A percentile compares a stretch with the other conserved stretches of the same genome.
Evolutionary conservation across 768 basidiomycete species (phyloP).

Genomic region (Daedalea quercina): DNA sequence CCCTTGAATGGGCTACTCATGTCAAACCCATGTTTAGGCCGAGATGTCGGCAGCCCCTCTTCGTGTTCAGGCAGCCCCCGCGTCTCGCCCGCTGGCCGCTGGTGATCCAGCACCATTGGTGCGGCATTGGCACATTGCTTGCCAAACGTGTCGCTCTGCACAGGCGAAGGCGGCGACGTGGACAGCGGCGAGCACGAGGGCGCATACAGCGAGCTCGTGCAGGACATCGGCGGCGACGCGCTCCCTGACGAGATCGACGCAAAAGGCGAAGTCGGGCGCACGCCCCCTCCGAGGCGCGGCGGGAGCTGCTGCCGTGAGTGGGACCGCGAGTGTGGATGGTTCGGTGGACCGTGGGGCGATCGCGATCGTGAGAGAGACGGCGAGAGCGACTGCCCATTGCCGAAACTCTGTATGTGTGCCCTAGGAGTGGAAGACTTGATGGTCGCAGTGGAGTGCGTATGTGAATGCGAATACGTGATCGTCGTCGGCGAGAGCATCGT

Average conservation of each 20-base stretch:
- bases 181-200: constrained; percentile 22
- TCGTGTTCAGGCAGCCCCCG: neutral
- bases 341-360: constrained; percentile 9
- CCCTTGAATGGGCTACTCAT: too few species aligned
- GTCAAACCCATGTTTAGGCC: neutral
- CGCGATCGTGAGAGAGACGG: constrained; percentile 14
- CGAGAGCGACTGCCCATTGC: constrained; percentile 15
- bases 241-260: constrained; percentile 35
- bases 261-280: constrained; percentile 20
- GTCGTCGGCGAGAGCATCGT: constrained; percentile 17
- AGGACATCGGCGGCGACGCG: constrained; percentile 54
- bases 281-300: neutral
- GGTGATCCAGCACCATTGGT: neutral
- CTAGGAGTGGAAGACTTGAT: constrained; percentile 36
- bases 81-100: neutral
- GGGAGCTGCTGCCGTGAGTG: constrained; percentile 3
- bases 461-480: constrained; percentile 32
- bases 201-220: constrained; percentile 39
- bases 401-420: constrained; percentile 18
- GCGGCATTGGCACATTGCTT: neutral
- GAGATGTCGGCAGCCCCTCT: neutral
- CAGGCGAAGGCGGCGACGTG: constrained; percentile 24
- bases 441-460: constrained; percentile 44
- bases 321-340: constrained; percentile 1
- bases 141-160: constrained; percentile 3